These are phyloP conservation scores for Colletotrichum gloeosporioides DNA, from an alignment of 2,329 filamentous ascomycete genomes.

Conservation along the genomic window DNA sequence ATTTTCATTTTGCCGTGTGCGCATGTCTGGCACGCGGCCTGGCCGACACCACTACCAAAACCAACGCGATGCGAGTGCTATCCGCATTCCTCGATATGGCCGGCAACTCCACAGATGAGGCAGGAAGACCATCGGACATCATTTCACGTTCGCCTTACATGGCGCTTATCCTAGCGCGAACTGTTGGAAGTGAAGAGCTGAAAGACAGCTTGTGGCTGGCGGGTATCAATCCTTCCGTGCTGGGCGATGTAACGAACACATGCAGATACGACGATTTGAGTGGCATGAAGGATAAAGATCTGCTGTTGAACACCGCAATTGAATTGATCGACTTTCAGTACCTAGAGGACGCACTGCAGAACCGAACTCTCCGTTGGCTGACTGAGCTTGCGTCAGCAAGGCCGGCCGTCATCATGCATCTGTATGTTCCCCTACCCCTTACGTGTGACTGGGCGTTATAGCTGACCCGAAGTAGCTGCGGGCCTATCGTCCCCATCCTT, in stretches of 20 bases:
- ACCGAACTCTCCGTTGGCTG: slow-evolving; percentile 64
- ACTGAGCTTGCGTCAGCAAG: slow-evolving; percentile 59
- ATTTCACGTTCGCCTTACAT: slow-evolving; percentile 59
- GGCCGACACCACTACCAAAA: slow-evolving; percentile 65
- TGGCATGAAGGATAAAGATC: slow-evolving; percentile 62
- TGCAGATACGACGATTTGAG: slow-evolving; percentile 49
- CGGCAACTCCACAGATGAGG: slow-evolving; percentile 32
- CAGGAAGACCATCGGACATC: slow-evolving; percentile 26
- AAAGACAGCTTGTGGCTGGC: slow-evolving; percentile 68
- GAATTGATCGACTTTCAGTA: slow-evolving; percentile 71
- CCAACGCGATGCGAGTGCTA: slow-evolving; percentile 64
- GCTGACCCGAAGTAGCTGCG: slow-evolving; percentile 46
- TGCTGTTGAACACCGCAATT: slow-evolving; percentile 68
- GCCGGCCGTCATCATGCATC: slow-evolving; percentile 60
- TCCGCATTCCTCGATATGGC: slow-evolving; percentile 65
- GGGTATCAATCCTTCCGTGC: slow-evolving; percentile 52
- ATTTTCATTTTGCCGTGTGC: slow-evolving; percentile 71
- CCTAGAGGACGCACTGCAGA: slow-evolving; percentile 67
- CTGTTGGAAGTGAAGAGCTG: slow-evolving; percentile 62
- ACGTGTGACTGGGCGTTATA: background rate
- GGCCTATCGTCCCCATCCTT: slow-evolving; percentile 61
- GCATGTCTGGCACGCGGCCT: slow-evolving; percentile 69
- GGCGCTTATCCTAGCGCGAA: slow-evolving; percentile 62
- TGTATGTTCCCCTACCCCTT: slow-evolving; percentile 50
- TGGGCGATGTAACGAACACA: slow-evolving; percentile 44